A percentile compares a stretch with the other conserved stretches of the same genome.
phyloP scores from a whole-genome alignment of 257 asterid species.

The Oldenlandia corymbosa region DNA sequence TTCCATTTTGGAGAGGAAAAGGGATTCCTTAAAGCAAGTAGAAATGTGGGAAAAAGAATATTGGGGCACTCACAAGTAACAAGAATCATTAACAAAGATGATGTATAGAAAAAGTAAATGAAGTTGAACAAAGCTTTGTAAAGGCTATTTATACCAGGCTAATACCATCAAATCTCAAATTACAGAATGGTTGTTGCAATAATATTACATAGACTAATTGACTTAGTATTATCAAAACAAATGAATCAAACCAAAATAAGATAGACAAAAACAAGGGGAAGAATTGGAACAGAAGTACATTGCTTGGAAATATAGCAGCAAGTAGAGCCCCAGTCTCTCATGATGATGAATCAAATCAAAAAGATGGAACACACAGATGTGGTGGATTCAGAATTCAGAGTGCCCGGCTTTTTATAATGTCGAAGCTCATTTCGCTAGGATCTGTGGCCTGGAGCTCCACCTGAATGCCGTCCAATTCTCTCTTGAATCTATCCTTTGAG shows the following conservation, averaged over 20 bases:
- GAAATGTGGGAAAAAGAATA: conserved; percentile 58
- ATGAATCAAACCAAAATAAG: background rate
- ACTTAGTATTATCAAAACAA: background rate
- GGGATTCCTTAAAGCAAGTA: conserved; percentile 44
- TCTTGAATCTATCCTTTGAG: conserved; percentile 85
- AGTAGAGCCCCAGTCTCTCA: background rate
- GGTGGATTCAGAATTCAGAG: conserved; percentile 15
- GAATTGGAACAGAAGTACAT: conserved; percentile 1
- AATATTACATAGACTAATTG: conserved; percentile 3
- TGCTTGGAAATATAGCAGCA: conserved; percentile 6
- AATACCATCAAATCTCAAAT: conserved; percentile 10
- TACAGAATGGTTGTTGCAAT: conserved; percentile 14
- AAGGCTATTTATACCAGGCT: conserved; percentile 2
- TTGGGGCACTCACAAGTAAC: conserved; percentile 41
- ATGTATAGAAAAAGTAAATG: too few relatives aligned
- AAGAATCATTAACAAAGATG: too few relatives aligned
- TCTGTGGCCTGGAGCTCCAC: conserved; percentile 81
- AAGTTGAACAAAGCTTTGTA: conserved; percentile 2
- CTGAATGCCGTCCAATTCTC: conserved; percentile 79
- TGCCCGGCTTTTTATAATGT: conserved; percentile 68
- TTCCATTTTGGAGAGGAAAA: conserved; percentile 34
- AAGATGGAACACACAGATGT: too few relatives aligned
- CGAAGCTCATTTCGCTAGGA: conserved; percentile 87
- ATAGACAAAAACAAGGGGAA: background rate
- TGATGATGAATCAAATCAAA: too few relatives aligned